phyloP scores from a whole-genome alignment of 2,329 filamentous ascomycete genomes.

The Cladosporium cucumerinum region DNA sequence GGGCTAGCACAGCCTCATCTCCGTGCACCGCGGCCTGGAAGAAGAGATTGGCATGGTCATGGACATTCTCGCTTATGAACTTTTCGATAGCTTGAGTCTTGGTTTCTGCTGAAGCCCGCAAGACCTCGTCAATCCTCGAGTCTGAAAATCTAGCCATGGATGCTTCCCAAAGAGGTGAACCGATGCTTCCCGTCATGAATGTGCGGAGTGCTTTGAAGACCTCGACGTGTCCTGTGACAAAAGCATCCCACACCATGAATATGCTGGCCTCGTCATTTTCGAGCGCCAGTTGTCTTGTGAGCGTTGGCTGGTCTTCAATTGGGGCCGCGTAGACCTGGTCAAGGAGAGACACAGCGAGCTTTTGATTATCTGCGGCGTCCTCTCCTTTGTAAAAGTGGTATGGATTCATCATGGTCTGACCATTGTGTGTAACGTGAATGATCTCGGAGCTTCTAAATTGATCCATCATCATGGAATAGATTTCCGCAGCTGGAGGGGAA shows the following conservation, averaged over 20 bases:
- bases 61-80: background rate
- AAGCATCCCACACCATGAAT: background rate
- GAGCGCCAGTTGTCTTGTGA: background rate
- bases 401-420: background rate
- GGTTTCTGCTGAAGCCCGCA: background rate
- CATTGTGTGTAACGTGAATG: background rate
- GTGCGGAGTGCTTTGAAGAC: background rate
- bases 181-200: background rate
- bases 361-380: background rate
- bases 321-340: background rate
- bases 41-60: background rate
- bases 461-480: background rate
- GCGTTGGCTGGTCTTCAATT: background rate
- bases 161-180: background rate
- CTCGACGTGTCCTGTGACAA: background rate
- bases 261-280: background rate
- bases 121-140: background rate
- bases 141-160: background rate
- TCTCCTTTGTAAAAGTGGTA: background rate
- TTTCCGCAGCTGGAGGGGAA: background rate
- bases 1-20: constrained; percentile 8
- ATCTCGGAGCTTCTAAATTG: background rate
- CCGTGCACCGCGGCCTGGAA: constrained; percentile 17
- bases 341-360: background rate
- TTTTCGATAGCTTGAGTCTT: background rate